Conservation (phyloP, 257 asterid genomes). For the Gentiana dahurica region DNA sequence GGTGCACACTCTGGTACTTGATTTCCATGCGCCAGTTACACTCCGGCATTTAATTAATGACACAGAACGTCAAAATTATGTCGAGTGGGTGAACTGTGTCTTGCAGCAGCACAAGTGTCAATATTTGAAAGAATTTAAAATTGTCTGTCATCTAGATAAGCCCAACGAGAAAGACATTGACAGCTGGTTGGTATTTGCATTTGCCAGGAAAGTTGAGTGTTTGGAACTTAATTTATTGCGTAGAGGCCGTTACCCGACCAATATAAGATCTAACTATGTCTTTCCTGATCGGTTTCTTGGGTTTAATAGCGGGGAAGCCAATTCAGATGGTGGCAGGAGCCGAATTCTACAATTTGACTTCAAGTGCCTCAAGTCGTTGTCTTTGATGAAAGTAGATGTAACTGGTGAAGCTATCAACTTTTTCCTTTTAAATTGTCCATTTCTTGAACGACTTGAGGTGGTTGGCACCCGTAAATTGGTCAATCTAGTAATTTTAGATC, state of each 20-base stretch:
- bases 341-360: neutral
- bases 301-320: too few relatives aligned
- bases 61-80: too few relatives aligned
- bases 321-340: neutral
- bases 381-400: constrained; percentile 31
- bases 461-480: constrained; percentile 27
- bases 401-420: constrained; percentile 22
- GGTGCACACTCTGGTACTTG: too few relatives aligned
- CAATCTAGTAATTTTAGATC: constrained; percentile 25
- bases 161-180: neutral
- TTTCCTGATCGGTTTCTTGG: too few relatives aligned
- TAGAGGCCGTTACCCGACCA: too few relatives aligned
- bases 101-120: neutral
- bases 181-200: constrained; percentile 8
- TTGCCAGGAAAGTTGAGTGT: neutral
- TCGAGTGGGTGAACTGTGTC: too few relatives aligned
- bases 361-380: constrained; percentile 24
- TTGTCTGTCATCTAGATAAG: neutral
- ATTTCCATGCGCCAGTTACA: too few relatives aligned
- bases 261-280: neutral
- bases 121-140: neutral
- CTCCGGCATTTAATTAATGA: too few relatives aligned
- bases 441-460: constrained; percentile 22
- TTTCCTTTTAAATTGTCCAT: constrained; percentile 21
- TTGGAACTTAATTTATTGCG: neutral